Conservation (phyloP, 257 asterid species). For the Solanum phureja region DNA sequence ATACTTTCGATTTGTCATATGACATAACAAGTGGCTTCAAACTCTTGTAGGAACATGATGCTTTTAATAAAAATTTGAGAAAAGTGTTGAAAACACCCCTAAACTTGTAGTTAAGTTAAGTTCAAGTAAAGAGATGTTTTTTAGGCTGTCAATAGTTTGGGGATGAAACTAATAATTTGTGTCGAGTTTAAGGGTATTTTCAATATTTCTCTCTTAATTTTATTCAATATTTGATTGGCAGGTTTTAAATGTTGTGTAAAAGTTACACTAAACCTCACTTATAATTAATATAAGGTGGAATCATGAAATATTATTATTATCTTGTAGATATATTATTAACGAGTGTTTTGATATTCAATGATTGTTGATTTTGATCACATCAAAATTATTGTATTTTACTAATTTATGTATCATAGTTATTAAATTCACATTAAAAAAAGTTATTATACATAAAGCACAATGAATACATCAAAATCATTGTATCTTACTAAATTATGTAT, state of each 20-base stretch:
- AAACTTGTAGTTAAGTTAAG: too few relatives aligned
- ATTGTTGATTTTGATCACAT: neutral
- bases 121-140: too few relatives aligned
- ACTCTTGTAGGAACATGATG: too few relatives aligned
- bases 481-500: neutral
- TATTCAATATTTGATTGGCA: neutral
- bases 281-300: neutral
- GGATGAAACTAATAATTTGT: too few relatives aligned
- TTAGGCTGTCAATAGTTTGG: too few relatives aligned
- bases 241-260: neutral
- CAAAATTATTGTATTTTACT: too few relatives aligned
- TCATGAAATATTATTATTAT: neutral
- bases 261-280: neutral
- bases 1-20: fast-evolving
- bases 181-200: fast-evolving
- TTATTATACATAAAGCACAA: too few relatives aligned
- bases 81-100: too few relatives aligned
- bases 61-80: too few relatives aligned
- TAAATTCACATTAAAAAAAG: neutral
- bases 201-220: neutral
- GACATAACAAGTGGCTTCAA: too few relatives aligned
- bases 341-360: neutral
- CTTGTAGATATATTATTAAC: neutral
- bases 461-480: neutral
- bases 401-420: neutral